These are phyloP conservation scores for Aspergillus luchuensis DNA, from an alignment of 2,329 filamentous ascomycete species.

Conservation along the genomic window DNA sequence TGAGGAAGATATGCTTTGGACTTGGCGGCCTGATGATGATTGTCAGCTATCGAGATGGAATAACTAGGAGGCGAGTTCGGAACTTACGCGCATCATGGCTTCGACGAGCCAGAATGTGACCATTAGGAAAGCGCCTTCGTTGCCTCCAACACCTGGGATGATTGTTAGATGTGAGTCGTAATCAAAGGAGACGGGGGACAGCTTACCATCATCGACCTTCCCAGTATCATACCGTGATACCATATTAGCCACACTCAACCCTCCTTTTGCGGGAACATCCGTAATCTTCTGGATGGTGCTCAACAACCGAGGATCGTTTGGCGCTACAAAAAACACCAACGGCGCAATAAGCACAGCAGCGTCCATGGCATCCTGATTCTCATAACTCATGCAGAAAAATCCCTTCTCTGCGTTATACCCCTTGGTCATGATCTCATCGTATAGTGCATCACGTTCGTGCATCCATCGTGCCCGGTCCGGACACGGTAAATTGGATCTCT, in stretches of 20 bases:
- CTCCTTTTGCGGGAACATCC: slow-evolving; percentile 71
- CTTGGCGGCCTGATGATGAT: slow-evolving; percentile 27
- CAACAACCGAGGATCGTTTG: slow-evolving; percentile 74
- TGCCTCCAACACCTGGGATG: slow-evolving; percentile 66
- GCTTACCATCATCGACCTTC: slow-evolving; percentile 66
- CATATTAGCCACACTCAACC: slow-evolving; percentile 71
- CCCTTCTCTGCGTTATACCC: slow-evolving; percentile 71
- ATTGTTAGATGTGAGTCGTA: not conserved
- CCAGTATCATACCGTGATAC: slow-evolving; percentile 75
- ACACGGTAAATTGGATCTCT: slow-evolving; percentile 70
- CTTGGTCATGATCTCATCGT: slow-evolving; percentile 76
- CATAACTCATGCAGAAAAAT: slow-evolving; percentile 75
- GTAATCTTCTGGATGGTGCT: slow-evolving; percentile 73
- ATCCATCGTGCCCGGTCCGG: slow-evolving; percentile 70
- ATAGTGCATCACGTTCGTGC: slow-evolving; percentile 65
- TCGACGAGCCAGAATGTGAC: slow-evolving; percentile 84
- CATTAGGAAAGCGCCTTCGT: slow-evolving; percentile 77
- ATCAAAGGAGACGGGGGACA: not conserved
- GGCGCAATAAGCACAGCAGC: slow-evolving; percentile 68
- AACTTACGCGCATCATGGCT: slow-evolving; percentile 68
- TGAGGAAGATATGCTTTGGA: slow-evolving; percentile 18
- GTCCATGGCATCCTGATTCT: slow-evolving; percentile 69
- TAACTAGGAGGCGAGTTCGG: slow-evolving; percentile 16
- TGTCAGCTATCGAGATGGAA: not conserved
- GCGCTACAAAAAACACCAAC: slow-evolving; percentile 76